These are phyloP conservation scores for Castanea mollissima DNA, from an alignment of 306 rosid species.

Conservation along the genomic window DNA sequence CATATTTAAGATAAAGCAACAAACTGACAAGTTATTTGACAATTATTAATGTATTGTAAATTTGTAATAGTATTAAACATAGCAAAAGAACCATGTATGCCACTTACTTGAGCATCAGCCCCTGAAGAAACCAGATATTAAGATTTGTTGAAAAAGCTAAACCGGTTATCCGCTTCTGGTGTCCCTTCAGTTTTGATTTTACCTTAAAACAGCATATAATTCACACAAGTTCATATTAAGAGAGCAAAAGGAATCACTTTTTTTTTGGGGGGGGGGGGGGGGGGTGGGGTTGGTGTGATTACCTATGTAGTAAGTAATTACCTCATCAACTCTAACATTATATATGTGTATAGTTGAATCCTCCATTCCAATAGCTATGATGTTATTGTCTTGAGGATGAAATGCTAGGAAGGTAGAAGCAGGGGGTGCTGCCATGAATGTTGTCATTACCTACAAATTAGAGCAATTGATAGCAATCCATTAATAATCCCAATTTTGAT, in stretches of 20 bases:
- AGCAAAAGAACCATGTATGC: slow-evolving; percentile 7
- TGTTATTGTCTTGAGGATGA: slow-evolving; percentile 87
- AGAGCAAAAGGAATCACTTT: slow-evolving; percentile 1
- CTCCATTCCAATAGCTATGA: slow-evolving; percentile 92
- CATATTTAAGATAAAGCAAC: slow-evolving; percentile 9
- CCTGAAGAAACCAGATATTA: slow-evolving; percentile 77
- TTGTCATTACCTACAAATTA: slow-evolving; percentile 74
- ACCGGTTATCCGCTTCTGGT: slow-evolving; percentile 75
- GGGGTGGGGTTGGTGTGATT: not conserved
- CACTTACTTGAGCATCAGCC: slow-evolving; percentile 81
- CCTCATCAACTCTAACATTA: slow-evolving; percentile 82
- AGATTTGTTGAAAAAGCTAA: slow-evolving; percentile 80
- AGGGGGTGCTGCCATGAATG: slow-evolving; percentile 79
- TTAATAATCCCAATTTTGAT: slow-evolving; percentile 14
- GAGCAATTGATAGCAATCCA: slow-evolving; percentile 19
- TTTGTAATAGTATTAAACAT: slow-evolving; percentile 14
- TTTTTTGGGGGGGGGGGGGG: not conserved
- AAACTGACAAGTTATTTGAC: slow-evolving; percentile 14
- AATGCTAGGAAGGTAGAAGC: slow-evolving; percentile 78
- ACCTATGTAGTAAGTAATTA: slow-evolving; percentile 22
- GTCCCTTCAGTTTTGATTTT: slow-evolving; percentile 78
- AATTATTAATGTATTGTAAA: not conserved
- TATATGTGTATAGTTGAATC: slow-evolving; percentile 83
- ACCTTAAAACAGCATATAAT: slow-evolving; percentile 43
- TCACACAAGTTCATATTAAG: slow-evolving; percentile 16